Percentiles rank a stretch among this genome's conserved stretches.
Conservation (phyloP, 306 rosid genomes). For the Cucumis hystrix region DNA sequence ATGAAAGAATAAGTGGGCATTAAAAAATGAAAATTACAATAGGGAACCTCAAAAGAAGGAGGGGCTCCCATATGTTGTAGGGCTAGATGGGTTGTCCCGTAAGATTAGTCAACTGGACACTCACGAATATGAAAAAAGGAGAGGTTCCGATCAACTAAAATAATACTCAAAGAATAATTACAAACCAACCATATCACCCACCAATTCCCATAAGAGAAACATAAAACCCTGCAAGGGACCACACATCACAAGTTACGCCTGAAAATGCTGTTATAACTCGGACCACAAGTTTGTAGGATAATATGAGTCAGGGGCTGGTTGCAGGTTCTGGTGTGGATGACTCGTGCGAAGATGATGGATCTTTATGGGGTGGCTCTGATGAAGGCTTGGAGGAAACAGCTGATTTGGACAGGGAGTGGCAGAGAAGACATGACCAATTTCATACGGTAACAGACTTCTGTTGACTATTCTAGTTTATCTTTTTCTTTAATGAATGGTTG, state of each 20-base stretch:
- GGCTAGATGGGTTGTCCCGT: no score
- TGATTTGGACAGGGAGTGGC: constrained; percentile 68
- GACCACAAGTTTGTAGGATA: neutral
- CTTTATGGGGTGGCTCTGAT: constrained; percentile 27
- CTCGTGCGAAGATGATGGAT: constrained; percentile 16
- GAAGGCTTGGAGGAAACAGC: constrained; percentile 28
- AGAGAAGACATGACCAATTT: constrained; percentile 50
- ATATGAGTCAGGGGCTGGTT: constrained; percentile 6
- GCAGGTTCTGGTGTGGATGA: constrained; percentile 32
- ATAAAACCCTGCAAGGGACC: neutral
- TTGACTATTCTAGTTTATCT: neutral
- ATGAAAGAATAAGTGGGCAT: no score
- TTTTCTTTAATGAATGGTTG: neutral
- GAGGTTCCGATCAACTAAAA: neutral
- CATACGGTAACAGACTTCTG: constrained; percentile 32
- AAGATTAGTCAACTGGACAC: no score
- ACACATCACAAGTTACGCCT: neutral
- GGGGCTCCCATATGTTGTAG: neutral
- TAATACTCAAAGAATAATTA: neutral
- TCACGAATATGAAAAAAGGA: neutral
- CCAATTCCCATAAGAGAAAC: neutral
- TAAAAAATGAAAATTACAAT: no score
- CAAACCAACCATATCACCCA: neutral
- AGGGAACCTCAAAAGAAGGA: neutral
- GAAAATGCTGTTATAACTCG: neutral